Conservation (phyloP, 2,329 filamentous ascomycete species). For the Curvularia hawaiiensis region DNA sequence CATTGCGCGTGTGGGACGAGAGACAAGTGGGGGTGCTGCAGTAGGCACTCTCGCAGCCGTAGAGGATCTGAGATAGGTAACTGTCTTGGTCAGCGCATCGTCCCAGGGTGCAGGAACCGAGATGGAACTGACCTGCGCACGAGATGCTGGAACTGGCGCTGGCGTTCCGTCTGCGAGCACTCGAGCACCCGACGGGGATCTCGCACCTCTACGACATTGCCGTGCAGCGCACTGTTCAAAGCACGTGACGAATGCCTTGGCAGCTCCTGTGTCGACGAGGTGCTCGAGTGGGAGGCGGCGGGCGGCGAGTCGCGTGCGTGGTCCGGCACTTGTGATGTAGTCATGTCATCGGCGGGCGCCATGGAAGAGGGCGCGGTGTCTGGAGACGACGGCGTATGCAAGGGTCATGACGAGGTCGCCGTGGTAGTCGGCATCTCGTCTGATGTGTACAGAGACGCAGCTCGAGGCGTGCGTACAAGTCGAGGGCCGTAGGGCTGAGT, state of each 20-base stretch:
- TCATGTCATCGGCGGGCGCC: conserved; percentile 34
- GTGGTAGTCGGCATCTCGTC: neutral
- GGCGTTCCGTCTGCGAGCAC: conserved; percentile 33
- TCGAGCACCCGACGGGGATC: conserved; percentile 39
- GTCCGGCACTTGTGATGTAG: conserved; percentile 16
- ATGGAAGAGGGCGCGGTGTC: neutral
- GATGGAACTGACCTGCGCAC: conserved; percentile 35
- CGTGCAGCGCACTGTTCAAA: neutral
- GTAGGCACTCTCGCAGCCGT: conserved; percentile 72
- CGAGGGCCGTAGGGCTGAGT: conserved; percentile 16
- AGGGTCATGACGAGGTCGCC: conserved; percentile 5
- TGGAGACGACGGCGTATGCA: conserved; percentile 7
- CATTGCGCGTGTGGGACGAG: conserved; percentile 72
- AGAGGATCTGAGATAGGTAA: conserved; percentile 80
- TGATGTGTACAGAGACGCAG: neutral
- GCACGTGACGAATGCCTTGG: conserved; percentile 4
- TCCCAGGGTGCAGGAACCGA: conserved; percentile 10
- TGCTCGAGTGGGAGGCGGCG: neutral
- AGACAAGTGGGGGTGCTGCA: conserved; percentile 82
- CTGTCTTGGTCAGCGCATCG: conserved; percentile 50
- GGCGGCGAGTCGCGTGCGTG: conserved; percentile 10
- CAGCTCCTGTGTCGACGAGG: neutral
- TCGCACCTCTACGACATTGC: conserved; percentile 29
- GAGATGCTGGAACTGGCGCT: conserved; percentile 40
- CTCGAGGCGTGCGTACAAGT: neutral